These are phyloP conservation scores for Phytophthora hybrid DNA, from an alignment of 352 stramenopile genomes.

Conservation along the genomic window DNA sequence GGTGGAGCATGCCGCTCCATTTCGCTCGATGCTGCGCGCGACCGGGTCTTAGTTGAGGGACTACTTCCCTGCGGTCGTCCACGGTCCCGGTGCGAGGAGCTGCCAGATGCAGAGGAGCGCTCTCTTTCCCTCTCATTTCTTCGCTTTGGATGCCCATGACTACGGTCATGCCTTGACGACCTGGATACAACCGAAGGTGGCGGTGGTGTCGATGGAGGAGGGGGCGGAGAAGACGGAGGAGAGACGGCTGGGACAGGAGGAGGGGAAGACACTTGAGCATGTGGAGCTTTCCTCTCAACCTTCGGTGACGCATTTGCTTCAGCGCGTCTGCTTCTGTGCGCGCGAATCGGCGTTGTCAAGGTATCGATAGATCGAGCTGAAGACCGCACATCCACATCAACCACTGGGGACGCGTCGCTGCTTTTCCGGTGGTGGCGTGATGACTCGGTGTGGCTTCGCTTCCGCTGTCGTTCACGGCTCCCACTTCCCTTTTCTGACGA, in stretches of 20 bases:
- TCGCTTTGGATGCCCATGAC: constrained; percentile 11
- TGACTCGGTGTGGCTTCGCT: constrained; percentile 22
- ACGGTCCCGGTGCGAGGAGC: constrained; percentile 35
- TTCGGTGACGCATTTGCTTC: constrained; percentile 21
- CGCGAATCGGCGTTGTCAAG: constrained; percentile 20
- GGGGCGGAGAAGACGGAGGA: constrained; percentile 35
- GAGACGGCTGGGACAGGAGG: constrained; percentile 27
- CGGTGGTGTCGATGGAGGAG: constrained; percentile 36
- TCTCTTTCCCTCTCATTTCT: constrained; percentile 23
- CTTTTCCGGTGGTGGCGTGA: constrained; percentile 19
- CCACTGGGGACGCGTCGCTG: constrained; percentile 21
- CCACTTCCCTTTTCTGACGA: constrained; percentile 23
- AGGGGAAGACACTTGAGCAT: constrained; percentile 17
- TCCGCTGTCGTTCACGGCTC: constrained; percentile 36
- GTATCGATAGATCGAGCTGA: constrained; percentile 23
- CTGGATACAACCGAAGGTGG: constrained; percentile 24
- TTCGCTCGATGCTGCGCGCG: constrained; percentile 18
- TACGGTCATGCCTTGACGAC: constrained; percentile 23
- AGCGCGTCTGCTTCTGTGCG: constrained; percentile 25
- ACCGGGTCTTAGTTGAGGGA: constrained; percentile 18
- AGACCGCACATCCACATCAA: constrained; percentile 32
- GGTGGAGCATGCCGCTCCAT: constrained; percentile 11
- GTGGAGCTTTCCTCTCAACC: constrained; percentile 32
- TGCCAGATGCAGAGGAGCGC: constrained; percentile 23
- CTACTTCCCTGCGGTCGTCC: constrained; percentile 27